These are phyloP conservation scores for Penicillium soppii DNA, from an alignment of 495 filamentous ascomycete species.

Conservation along the genomic window DNA sequence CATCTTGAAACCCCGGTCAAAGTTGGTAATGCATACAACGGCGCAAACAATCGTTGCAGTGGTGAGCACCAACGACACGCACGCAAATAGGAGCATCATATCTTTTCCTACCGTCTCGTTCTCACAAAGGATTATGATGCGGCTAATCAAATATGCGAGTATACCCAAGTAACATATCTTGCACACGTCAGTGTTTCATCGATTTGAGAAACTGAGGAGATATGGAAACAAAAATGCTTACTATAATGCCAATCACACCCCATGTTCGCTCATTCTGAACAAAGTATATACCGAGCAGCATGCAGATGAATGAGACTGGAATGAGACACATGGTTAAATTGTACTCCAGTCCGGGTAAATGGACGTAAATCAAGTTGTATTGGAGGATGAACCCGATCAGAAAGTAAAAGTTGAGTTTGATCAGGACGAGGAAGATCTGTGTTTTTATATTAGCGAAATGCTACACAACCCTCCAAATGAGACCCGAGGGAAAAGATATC, in stretches of 20 bases:
- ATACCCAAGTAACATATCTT: background rate
- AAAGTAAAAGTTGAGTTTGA: background rate
- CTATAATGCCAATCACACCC: background rate
- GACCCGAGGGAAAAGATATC: background rate
- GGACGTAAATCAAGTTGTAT: background rate
- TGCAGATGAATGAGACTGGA: background rate
- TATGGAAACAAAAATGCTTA: background rate
- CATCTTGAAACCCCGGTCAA: background rate
- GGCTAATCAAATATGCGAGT: background rate
- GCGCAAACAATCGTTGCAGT: background rate
- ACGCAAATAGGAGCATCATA: background rate
- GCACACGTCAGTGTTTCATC: background rate
- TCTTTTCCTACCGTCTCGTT: background rate
- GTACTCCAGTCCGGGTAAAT: background rate
- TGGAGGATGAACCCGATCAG: background rate
- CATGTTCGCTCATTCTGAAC: background rate
- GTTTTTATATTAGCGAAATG: background rate
- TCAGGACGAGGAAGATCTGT: background rate
- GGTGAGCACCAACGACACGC: background rate
- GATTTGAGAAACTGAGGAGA: background rate
- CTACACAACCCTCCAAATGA: background rate
- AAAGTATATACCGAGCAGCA: background rate
- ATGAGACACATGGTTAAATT: background rate
- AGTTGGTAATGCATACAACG: background rate
- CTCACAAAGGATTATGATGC: background rate